A percentile compares a stretch with the other conserved stretches of the same genome.
Conservation (phyloP, 2,329 filamentous ascomycete genomes). For the Ophiostoma tasmaniense region DNA sequence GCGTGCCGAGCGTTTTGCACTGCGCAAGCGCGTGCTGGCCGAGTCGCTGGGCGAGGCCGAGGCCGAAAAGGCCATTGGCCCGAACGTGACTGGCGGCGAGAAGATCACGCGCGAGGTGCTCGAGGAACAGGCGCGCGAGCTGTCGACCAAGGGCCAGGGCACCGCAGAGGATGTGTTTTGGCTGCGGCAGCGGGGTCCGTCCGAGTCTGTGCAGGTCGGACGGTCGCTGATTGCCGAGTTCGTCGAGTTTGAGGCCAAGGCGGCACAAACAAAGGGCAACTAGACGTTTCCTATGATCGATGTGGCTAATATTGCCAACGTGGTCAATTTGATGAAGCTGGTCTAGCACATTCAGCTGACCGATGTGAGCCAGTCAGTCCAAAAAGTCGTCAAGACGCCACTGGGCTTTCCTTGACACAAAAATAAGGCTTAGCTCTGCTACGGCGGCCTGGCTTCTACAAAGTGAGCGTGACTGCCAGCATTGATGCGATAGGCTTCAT, state of each 20-base stretch:
- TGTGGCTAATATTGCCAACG: neutral
- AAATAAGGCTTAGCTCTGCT: neutral
- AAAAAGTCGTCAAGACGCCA: neutral
- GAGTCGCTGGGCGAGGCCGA: slow-evolving; percentile 57
- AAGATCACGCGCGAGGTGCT: slow-evolving; percentile 53
- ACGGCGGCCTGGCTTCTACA: neutral
- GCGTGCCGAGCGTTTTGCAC: slow-evolving; percentile 67
- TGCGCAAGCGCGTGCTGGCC: slow-evolving; percentile 71
- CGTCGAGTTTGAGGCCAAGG: neutral
- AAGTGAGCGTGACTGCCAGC: neutral
- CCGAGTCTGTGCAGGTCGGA: slow-evolving; percentile 50
- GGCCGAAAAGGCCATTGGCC: slow-evolving; percentile 37
- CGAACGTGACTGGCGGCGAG: slow-evolving; percentile 28
- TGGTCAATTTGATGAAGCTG: neutral
- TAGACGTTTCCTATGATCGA: neutral
- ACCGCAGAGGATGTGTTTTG: slow-evolving; percentile 51
- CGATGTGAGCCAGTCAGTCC: neutral
- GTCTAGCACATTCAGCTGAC: neutral
- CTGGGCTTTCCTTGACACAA: neutral
- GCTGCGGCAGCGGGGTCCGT: slow-evolving; percentile 50
- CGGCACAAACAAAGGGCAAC: neutral
- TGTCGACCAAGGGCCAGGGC: slow-evolving; percentile 40
- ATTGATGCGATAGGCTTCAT: neutral
- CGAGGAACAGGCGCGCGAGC: slow-evolving; percentile 52
- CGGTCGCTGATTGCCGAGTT: slow-evolving; percentile 43